Base-by-base conservation (phyloP, 345 rosid species). In the Brassica incana region DNA sequence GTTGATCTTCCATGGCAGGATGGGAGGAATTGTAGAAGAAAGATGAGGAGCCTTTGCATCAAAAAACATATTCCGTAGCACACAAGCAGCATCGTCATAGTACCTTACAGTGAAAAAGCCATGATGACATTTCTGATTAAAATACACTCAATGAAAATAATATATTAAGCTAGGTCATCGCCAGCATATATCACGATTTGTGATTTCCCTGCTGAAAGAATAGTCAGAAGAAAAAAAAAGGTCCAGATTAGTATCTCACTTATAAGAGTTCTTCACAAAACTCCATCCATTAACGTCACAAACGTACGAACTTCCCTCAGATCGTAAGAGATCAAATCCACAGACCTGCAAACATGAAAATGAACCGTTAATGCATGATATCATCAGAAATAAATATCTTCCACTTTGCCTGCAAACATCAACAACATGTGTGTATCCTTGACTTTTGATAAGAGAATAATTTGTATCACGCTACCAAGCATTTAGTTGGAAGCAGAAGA, bases 251-350 rank as follows among this genome's bases (percentile, higher is more conserved):
- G 10, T 65, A 81, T 76, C 18, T 18, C 85, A 95, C 98, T 96
- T 93, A 80, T 96, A 84, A 27, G 99, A 96, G 85, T 96, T 96
- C 88, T 96, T 96, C 84, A 96, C 99, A 81, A 93, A 96, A 88
- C 99, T 96, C 99, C 99, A 96, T 69, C 99, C 99, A 85, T 96
- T 96, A 73, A 96, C 99, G 81, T 96, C 99, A 79, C 98, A 96
- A 63, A 94, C 98, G 77, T 93, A 96, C 25, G 98, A 96, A 27
- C 95, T 88, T 43, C 99, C 99, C 79, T 92, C 99, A 50, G 93
- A 89, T 66, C 99, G 95, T 86, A 96, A 79, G 16, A 96, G 98
- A 90, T 96, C 99, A 83, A 96, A 96, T 36, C 99, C 99, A 78
- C 99, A 96, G 64, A 95, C 99, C 99, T 95, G 86, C 71, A 84